Evolutionary conservation across 768 basidiomycete genomes (phyloP).

Genomic region (Boletus tomentosulus): DNA sequence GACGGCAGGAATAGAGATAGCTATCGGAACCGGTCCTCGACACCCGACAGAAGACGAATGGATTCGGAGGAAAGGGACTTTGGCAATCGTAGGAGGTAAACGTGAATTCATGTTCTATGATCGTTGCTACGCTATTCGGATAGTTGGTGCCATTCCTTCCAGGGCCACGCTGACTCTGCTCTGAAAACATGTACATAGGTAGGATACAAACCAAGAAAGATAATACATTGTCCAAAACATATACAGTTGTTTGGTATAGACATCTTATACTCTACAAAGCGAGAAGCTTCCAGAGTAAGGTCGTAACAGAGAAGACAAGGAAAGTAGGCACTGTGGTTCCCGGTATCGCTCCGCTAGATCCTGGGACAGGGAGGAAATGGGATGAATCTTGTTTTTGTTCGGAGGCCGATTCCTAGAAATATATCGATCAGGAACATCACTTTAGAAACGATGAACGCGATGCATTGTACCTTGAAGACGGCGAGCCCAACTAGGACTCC

Average conservation of each 20-base stretch:
- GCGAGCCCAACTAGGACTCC: slow-evolving; percentile 76
- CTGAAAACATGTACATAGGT: neutral
- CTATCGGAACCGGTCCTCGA: slow-evolving; percentile 20
- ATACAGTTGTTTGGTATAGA: neutral
- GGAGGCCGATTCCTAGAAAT: slow-evolving; percentile 51
- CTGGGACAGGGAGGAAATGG: slow-evolving; percentile 60
- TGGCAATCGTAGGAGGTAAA: slow-evolving; percentile 19
- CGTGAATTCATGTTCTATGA: neutral
- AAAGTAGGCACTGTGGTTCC: slow-evolving; percentile 26
- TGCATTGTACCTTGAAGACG: slow-evolving; percentile 66
- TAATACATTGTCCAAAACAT: slow-evolving; percentile 8
- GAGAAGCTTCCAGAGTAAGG: slow-evolving; percentile 25
- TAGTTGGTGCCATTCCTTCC: too few relatives aligned
- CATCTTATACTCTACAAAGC: slow-evolving; percentile 1
- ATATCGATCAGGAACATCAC: neutral
- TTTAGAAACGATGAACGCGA: neutral
- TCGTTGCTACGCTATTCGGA: neutral
- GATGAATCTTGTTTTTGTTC: slow-evolving; percentile 49
- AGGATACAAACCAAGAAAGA: neutral
- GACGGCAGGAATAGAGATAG: slow-evolving; percentile 21
- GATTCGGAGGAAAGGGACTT: slow-evolving; percentile 23
- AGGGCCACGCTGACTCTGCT: too few relatives aligned
- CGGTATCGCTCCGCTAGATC: slow-evolving; percentile 36
- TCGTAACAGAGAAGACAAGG: slow-evolving; percentile 19
- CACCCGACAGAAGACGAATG: slow-evolving; percentile 22